Conservation (phyloP, 2,329 filamentous ascomycete genomes). For the Clarireedia hainanense region DNA sequence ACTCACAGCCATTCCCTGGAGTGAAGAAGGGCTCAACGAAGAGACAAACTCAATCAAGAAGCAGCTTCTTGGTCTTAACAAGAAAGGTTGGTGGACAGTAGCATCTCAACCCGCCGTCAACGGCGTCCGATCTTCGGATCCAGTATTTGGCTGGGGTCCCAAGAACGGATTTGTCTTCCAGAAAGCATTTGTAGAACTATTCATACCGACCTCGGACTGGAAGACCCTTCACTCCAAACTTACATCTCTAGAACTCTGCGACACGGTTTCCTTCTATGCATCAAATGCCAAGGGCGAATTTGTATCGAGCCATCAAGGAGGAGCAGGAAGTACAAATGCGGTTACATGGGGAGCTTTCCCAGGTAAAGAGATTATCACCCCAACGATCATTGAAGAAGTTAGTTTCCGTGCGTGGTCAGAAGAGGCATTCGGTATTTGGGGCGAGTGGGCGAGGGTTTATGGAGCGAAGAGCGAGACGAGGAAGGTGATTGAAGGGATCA, state of each 20-base stretch:
- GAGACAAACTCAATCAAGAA: conserved; percentile 78
- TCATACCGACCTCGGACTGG: conserved; percentile 72
- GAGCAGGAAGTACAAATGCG: conserved; percentile 63
- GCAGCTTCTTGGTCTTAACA: conserved; percentile 68
- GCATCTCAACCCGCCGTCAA: conserved; percentile 94
- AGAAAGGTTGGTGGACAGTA: conserved; percentile 88
- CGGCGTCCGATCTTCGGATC: conserved; percentile 66
- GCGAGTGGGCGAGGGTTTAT: conserved; percentile 87
- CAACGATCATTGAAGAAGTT: conserved; percentile 93
- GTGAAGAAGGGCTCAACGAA: conserved; percentile 75
- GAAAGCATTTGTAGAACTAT: conserved; percentile 97
- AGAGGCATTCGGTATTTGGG: conserved; percentile 93
- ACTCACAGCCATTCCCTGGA: conserved; percentile 82
- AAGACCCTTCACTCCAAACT: conserved; percentile 56
- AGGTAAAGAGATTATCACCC: conserved; percentile 91
- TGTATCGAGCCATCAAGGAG: conserved; percentile 51
- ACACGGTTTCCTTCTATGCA: conserved; percentile 80
- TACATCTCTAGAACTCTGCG: conserved; percentile 45
- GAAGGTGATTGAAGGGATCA: conserved; percentile 58
- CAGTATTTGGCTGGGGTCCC: conserved; percentile 89
- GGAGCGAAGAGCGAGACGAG: conserved; percentile 58
- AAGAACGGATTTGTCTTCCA: conserved; percentile 92
- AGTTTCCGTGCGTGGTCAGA: conserved; percentile 92
- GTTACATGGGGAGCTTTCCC: conserved; percentile 97
- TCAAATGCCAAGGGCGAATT: conserved; percentile 73